phyloP scores from a whole-genome alignment of 495 filamentous ascomycete species.

The Aspergillus ellipticus region DNA sequence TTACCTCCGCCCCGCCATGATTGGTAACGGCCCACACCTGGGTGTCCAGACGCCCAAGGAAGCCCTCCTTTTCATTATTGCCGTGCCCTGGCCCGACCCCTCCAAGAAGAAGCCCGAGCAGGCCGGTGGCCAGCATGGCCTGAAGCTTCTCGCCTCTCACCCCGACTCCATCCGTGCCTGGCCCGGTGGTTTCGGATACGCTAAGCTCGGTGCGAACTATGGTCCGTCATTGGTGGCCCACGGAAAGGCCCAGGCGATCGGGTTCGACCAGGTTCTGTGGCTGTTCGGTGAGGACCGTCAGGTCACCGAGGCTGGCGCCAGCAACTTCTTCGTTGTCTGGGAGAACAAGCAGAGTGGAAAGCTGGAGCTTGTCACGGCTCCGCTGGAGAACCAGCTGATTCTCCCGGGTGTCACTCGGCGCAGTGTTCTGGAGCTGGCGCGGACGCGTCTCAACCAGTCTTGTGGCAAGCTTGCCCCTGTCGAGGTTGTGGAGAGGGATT shows the following conservation, averaged over 20 bases:
- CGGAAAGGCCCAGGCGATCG: constrained; percentile 61
- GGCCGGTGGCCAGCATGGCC: constrained; percentile 39
- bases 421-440: constrained; percentile 71
- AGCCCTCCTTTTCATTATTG: constrained; percentile 80
- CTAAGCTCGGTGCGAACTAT: constrained; percentile 92
- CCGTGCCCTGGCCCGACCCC: constrained; percentile 65
- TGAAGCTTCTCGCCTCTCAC: constrained; percentile 72
- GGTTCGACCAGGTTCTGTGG: constrained; percentile 91
- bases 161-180: constrained; percentile 82
- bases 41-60: constrained; percentile 79
- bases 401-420: constrained; percentile 79
- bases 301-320: constrained; percentile 89
- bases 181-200: constrained; percentile 88
- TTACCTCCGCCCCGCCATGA: constrained; percentile 81
- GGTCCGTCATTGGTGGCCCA: constrained; percentile 76
- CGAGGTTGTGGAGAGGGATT: constrained; percentile 74
- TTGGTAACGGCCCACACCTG: constrained; percentile 72
- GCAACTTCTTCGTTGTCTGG: constrained; percentile 89
- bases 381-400: constrained; percentile 75
- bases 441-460: constrained; percentile 47
- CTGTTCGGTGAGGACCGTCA: constrained; percentile 69
- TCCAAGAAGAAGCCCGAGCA: constrained; percentile 31
- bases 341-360: constrained; percentile 59
- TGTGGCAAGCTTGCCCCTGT: constrained; percentile 49
- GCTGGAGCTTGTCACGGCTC: constrained; percentile 76